Evolutionary conservation across 1,284 basidiomycete genomes (phyloP), one percentile per base, ranked within the genome.

Genomic region (Entoloma clypeatum): DNA sequence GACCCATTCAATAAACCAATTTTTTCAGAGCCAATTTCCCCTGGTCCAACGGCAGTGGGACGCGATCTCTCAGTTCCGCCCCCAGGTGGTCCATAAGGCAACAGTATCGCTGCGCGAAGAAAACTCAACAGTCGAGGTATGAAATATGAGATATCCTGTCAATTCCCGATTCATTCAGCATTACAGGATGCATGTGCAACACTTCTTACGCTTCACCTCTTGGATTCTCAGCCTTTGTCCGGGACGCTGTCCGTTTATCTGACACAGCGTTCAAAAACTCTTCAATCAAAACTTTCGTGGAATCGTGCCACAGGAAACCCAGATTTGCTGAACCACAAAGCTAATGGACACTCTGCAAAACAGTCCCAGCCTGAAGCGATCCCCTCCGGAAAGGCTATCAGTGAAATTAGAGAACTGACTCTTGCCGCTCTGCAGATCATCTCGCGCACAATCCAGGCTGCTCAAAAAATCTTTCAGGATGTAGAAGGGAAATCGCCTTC

Each of bases 21-120:
- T 51, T 7, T 22, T 44, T 9, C 53, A 88, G 85, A 77, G 78
- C 38, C 83, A 88, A 63, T 85, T 92, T 48, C 87, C 90, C 11
- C 67, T 95, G 3, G 77, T 90, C 4, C 84, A 90, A 52, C 81
- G 89, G 27, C 92, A 95, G 60, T 95, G 92, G 92, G 92, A 93
- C 45, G 72, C 75, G 0, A 76, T 95, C 9, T 75, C 81, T 1
- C 88, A 86, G 47, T 90, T 94, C 56, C 81, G 89, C 25, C 68
- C 79, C 1, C 90, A 93, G 56, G 92, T 95, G 43, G 77, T 86
- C 11, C 85, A 92, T 51, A 84, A 81, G 52, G 86, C 90, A 4
- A 89, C 81, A 0, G 61, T 87, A 18, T 83, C 80, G 10, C 67
- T 93, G 8, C 77, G 87, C 37, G 79, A 82, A 49, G 64, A 65